These are phyloP conservation scores for Novakomyces olei DNA, from an alignment of 805 yeast species.

Conservation along the genomic window DNA sequence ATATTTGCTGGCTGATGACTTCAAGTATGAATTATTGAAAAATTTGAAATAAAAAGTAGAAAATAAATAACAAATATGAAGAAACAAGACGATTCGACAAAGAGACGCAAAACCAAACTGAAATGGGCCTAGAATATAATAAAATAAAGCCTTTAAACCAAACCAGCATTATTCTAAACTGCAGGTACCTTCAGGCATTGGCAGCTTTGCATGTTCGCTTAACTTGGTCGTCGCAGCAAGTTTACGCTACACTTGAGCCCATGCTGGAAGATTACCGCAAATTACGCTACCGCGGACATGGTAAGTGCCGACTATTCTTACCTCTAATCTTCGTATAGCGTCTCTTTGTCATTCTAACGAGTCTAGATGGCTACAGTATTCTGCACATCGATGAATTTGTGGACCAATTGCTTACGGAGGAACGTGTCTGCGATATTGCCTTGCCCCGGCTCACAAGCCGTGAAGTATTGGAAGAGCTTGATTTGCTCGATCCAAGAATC, in stretches of 20 bases:
- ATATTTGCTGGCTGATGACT: constrained; percentile 37
- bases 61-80: too few relatives aligned
- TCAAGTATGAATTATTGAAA: constrained; percentile 42
- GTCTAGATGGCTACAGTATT: constrained; percentile 20
- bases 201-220: constrained; percentile 37
- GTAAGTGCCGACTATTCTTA: too few relatives aligned
- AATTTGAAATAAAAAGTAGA: too few relatives aligned
- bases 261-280: constrained; percentile 46
- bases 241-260: constrained; percentile 32
- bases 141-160: neutral
- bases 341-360: too few relatives aligned
- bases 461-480: constrained; percentile 17
- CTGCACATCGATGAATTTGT: constrained; percentile 52
- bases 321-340: too few relatives aligned
- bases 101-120: too few relatives aligned
- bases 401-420: constrained; percentile 34
- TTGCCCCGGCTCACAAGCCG: constrained; percentile 36
- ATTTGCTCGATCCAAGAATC: constrained; percentile 15
- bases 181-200: constrained; percentile 34
- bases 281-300: constrained; percentile 29
- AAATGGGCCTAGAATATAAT: neutral
- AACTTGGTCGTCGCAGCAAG: constrained; percentile 22
- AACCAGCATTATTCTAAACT: neutral
- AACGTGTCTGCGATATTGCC: constrained; percentile 49
- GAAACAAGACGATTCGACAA: too few relatives aligned